Evolutionary conservation across 106 monocot genomes (phyloP), one percentile per base, ranked within the genome.

Genomic region (Dactylorhiza incarnata): DNA sequence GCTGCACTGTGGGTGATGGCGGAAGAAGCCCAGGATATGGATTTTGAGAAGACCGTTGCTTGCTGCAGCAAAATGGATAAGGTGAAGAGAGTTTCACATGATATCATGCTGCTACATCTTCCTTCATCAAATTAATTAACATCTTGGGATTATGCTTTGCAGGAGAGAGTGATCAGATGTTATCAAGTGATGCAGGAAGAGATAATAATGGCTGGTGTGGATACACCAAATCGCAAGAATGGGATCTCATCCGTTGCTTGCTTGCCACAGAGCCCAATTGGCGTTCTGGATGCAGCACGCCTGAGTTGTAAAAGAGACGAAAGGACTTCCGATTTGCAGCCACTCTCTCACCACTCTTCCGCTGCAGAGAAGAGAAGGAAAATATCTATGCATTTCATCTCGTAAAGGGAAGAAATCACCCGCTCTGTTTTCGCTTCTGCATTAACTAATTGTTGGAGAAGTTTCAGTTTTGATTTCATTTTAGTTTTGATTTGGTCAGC

Each of bases 121-220:
- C 51, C 51, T 11, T 11, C 51, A 52, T 14, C 51, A 52, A 52
- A 52, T 52, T 52, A 52, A 52, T 52, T 52, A 11, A 52, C 14
- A 52, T 52, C 12, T 52, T 37, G 63, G 73, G 65, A 20, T 62
- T 72, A 26, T 74, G 45, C 68, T 52, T 81, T 85, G 75, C 88
- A 96, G 95, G 93, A 80, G 76, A 91, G 91, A 49, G 82, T 91
- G 52, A 22, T 89, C 67, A 86, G 77, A 84, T 97, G 96, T 75
- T 84, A 79, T 85, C 87, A 83, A 59, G 65, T 79, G 48, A 83
- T 93, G 14, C 78, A 86, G 75, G 85, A 85, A 17, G 81, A 82
- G 79, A 74, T 78, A 62, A 9, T 75, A 46, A 76, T 72, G 80
- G 85, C 75, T 50, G 54, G 49, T 19, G 81, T 1, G 17, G 45